Conservation (phyloP, 257 asterid species). For the Schizonepeta tenuifolia region DNA sequence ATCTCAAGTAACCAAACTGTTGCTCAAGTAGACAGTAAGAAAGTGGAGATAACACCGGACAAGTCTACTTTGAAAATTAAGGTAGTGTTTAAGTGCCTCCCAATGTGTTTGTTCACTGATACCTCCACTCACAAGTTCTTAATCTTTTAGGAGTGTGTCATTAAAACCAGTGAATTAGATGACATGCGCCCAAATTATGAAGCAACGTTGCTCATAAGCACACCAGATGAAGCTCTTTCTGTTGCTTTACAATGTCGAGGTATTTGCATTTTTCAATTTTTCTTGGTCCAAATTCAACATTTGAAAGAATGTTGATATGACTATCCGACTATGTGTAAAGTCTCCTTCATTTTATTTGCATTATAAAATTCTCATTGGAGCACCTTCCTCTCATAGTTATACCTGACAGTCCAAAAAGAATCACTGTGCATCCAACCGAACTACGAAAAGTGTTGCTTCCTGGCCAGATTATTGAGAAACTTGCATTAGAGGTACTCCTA, state of each 20-base stretch:
- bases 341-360: background rate
- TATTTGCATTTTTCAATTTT: slow-evolving; percentile 21
- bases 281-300: slow-evolving; percentile 4
- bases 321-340: background rate
- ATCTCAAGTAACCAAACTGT: slow-evolving; percentile 30
- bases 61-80: slow-evolving; percentile 38
- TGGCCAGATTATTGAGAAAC: slow-evolving; percentile 54
- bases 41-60: slow-evolving; percentile 38
- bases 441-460: slow-evolving; percentile 46
- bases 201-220: slow-evolving; percentile 44
- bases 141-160: slow-evolving; percentile 41
- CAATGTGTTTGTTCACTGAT: slow-evolving; percentile 11
- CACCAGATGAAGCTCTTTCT: slow-evolving; percentile 40
- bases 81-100: slow-evolving; percentile 42
- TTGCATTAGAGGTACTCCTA: slow-evolving; percentile 48
- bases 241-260: slow-evolving; percentile 55
- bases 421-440: slow-evolving; percentile 31
- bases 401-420: slow-evolving; percentile 50
- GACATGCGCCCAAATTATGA: slow-evolving; percentile 59
- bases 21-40: slow-evolving; percentile 31
- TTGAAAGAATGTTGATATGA: background rate
- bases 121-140: slow-evolving; percentile 24
- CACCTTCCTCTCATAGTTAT: slow-evolving; percentile 43
- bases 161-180: slow-evolving; percentile 47
- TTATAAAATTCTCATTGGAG: slow-evolving; percentile 24